Conservation (phyloP, 768 basidiomycete species). For the Boletus speciosus region DNA sequence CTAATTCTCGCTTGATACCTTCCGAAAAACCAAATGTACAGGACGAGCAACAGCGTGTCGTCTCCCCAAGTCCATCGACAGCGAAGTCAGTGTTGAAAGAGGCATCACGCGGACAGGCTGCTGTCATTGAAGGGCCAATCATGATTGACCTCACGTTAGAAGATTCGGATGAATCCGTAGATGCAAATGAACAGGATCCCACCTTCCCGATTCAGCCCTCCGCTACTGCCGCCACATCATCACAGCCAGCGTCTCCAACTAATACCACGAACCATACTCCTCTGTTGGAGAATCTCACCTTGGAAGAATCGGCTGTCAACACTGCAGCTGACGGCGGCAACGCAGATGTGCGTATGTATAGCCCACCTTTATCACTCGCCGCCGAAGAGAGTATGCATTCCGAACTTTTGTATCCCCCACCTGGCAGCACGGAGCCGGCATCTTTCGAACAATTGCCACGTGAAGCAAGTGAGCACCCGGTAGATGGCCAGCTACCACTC, state of each 20-base stretch:
- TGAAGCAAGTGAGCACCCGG: conserved; percentile 8
- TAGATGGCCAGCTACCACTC: conserved; percentile 36
- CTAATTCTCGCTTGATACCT: neutral
- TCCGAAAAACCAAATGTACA: neutral
- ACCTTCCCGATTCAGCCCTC: conserved; percentile 8
- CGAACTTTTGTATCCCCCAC: conserved; percentile 5
- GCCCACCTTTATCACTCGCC: conserved; percentile 10
- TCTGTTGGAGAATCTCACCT: conserved; percentile 19
- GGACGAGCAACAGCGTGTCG: neutral
- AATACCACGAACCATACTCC: conserved; percentile 17
- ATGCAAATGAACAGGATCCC: conserved; percentile 8
- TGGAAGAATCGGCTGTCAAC: conserved; percentile 14
- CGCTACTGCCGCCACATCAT: conserved; percentile 1
- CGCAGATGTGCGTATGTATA: conserved; percentile 23
- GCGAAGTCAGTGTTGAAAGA: neutral
- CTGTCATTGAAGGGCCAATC: conserved; percentile 14
- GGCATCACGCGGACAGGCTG: neutral
- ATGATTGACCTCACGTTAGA: conserved; percentile 28
- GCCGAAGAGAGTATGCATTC: conserved; percentile 11
- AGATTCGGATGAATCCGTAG: conserved; percentile 20
- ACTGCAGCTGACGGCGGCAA: neutral
- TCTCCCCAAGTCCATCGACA: neutral
- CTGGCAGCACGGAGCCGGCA: neutral
- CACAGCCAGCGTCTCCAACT: conserved; percentile 6
- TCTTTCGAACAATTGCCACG: conserved; percentile 7